Conservation (phyloP, 2,329 filamentous ascomycete genomes). For the Elsinoe australis region DNA sequence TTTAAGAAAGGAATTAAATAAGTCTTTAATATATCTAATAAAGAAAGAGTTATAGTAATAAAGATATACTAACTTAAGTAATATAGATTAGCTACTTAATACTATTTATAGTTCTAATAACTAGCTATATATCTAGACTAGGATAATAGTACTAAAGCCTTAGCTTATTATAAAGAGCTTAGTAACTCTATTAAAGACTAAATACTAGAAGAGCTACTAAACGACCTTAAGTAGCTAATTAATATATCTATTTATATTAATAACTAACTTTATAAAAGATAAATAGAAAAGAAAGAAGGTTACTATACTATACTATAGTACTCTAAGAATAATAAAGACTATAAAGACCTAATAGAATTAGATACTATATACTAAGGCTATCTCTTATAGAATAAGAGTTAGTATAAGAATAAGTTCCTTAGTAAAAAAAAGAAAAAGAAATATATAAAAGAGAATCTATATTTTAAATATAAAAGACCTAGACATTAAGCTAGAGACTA, state of each 20-base stretch:
- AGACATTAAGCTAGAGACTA: neutral
- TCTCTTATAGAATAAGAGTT: neutral
- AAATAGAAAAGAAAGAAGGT: neutral
- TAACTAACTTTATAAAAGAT: neutral
- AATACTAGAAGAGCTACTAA: neutral
- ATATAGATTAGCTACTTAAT: neutral
- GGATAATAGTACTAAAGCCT: neutral
- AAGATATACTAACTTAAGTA: neutral
- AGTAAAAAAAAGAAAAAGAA: slow-evolving; percentile 3
- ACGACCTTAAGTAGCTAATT: neutral
- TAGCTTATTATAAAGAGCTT: neutral
- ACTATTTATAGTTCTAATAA: neutral
- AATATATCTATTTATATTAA: neutral
- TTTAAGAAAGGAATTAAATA: neutral
- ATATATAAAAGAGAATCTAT: neutral
- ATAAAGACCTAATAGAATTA: slow-evolving; percentile 2
- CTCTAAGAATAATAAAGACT: neutral
- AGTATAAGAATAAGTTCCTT: neutral
- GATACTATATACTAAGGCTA: neutral
- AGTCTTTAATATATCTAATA: slow-evolving; percentile 2
- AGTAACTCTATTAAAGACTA: neutral
- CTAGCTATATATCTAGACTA: neutral
- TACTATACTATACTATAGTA: neutral
- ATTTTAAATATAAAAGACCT: slow-evolving; percentile 7
- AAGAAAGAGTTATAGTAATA: neutral